These are phyloP conservation scores for Collybiopsis confluens DNA, from an alignment of 768 basidiomycete species.

Conservation along the genomic window DNA sequence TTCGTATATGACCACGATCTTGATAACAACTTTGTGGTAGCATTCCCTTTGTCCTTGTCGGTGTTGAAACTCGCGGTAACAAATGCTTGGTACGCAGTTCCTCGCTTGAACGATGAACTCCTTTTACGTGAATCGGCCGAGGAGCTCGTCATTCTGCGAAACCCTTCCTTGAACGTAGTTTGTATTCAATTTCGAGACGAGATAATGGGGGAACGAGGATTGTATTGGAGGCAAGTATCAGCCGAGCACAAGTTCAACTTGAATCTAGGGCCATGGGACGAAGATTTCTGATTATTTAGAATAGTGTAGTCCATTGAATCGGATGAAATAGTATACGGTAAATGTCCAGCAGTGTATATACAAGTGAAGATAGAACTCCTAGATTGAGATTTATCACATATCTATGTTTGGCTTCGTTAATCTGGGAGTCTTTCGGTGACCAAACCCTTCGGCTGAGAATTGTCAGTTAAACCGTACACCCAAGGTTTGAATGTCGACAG, in stretches of 20 bases:
- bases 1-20: slow-evolving; percentile 31
- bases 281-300: slow-evolving; percentile 4
- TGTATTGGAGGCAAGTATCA: background rate
- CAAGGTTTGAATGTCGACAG: slow-evolving; percentile 9
- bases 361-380: background rate
- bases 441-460: slow-evolving; percentile 37
- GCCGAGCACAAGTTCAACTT: background rate
- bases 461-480: slow-evolving; percentile 3
- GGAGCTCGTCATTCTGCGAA: slow-evolving; percentile 8
- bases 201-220: background rate
- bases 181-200: background rate
- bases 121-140: slow-evolving; percentile 26
- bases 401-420: slow-evolving; percentile 4
- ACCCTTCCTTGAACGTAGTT: background rate
- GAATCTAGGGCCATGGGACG: slow-evolving; percentile 2
- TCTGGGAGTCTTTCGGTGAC: slow-evolving; percentile 39
- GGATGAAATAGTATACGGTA: background rate
- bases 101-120: slow-evolving; percentile 27
- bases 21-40: slow-evolving; percentile 23
- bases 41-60: slow-evolving; percentile 22
- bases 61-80: slow-evolving; percentile 32
- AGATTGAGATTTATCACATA: background rate
- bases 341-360: slow-evolving; percentile 4
- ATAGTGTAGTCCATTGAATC: background rate
- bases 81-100: slow-evolving; percentile 27